Conservation (phyloP, 495 filamentous ascomycete species). For the Oleoguttula mirabilis region DNA sequence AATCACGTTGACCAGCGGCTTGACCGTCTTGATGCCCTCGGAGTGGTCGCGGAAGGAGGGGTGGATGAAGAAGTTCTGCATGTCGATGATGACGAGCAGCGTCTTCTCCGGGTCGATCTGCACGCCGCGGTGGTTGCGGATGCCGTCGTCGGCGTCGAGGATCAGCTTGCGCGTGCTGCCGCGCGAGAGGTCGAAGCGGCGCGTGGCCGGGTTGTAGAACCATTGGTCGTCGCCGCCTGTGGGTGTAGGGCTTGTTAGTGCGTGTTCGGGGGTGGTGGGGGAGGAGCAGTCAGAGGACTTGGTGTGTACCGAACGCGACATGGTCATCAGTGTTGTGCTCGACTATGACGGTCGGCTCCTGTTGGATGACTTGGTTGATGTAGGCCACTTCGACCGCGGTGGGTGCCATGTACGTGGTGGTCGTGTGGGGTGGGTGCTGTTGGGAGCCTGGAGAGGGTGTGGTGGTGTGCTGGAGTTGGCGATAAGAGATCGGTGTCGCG, state of each 20-base stretch:
- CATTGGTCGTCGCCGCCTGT: slow-evolving; percentile 23
- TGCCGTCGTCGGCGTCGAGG: slow-evolving; percentile 23
- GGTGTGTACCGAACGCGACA: slow-evolving; percentile 17
- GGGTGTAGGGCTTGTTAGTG: slow-evolving; percentile 4
- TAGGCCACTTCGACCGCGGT: slow-evolving; percentile 8
- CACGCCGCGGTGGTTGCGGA: slow-evolving; percentile 24
- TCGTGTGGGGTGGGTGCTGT: background rate
- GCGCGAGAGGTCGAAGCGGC: slow-evolving; percentile 24
- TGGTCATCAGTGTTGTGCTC: slow-evolving; percentile 14
- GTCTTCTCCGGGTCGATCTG: slow-evolving; percentile 22
- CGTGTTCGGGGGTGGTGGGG: slow-evolving; percentile 5
- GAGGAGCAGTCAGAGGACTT: too few species aligned
- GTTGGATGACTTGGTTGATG: slow-evolving; percentile 4
- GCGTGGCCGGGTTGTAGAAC: slow-evolving; percentile 21
- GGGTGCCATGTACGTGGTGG: slow-evolving; percentile 10
- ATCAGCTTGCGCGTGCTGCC: slow-evolving; percentile 15
- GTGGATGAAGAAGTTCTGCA: slow-evolving; percentile 25
- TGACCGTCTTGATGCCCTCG: slow-evolving; percentile 13
- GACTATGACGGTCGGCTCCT: slow-evolving; percentile 3
- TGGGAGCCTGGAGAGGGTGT: background rate
- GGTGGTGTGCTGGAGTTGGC: background rate
- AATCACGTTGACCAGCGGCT: slow-evolving; percentile 20
- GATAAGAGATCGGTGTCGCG: too few species aligned
- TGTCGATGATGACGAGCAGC: slow-evolving; percentile 22
- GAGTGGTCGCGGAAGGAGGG: slow-evolving; percentile 17